These are phyloP conservation scores for Fusarium mexicanum DNA, from an alignment of 2,329 filamentous ascomycete species.

Conservation along the genomic window DNA sequence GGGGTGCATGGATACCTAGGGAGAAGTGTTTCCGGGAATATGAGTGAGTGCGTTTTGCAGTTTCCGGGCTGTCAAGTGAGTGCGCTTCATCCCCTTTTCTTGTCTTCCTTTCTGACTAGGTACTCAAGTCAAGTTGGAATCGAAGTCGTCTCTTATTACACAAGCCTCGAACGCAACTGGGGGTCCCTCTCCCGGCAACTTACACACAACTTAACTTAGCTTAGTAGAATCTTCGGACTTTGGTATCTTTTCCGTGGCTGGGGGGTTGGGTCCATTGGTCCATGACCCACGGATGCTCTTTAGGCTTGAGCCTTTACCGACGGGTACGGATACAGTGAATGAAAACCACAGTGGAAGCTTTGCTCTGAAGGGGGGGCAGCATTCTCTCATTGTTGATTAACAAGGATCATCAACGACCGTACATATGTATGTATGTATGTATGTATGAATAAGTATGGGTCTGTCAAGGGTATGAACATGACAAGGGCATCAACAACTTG, in stretches of 20 bases:
- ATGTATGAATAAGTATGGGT: not conserved
- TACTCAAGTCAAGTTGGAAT: slow-evolving; percentile 7
- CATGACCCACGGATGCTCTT: not conserved
- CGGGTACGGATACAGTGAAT: slow-evolving; percentile 1
- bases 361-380: not conserved
- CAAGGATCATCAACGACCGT: not conserved
- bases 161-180: slow-evolving; percentile 9
- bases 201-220: slow-evolving; percentile 19
- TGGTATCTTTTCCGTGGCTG: slow-evolving; percentile 13
- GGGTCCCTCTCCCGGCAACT: slow-evolving; percentile 27
- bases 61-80: not conserved
- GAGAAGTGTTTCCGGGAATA: not conserved
- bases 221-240: slow-evolving; percentile 3
- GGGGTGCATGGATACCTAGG: not conserved
- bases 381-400: slow-evolving; percentile 9
- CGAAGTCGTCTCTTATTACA: slow-evolving; percentile 5
- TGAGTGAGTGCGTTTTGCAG: not conserved
- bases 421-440: not conserved
- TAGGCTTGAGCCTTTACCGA: slow-evolving; percentile 14
- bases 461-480: slow-evolving; percentile 9
- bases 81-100: not conserved
- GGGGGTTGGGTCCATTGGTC: slow-evolving; percentile 10
- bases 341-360: not conserved
- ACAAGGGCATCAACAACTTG: not conserved
- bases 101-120: not conserved